Evolutionary conservation across 2,329 filamentous ascomycete genomes (phyloP), one percentile per base, ranked within the genome.

Genomic region (Thelonectria olida): DNA sequence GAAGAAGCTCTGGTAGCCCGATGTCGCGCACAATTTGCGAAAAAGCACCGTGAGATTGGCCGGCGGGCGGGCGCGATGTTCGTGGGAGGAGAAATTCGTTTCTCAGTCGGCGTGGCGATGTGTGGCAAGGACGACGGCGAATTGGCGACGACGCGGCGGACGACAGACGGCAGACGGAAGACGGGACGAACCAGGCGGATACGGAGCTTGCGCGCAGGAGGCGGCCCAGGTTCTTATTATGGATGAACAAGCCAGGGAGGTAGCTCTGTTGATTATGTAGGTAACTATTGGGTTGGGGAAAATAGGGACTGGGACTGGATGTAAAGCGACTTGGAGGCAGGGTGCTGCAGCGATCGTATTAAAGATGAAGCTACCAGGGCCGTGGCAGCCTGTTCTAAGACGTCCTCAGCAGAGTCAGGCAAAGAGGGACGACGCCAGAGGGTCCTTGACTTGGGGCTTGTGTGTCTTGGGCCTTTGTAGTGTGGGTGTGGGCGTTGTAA

Each of bases 351-450:
- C 52, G 53, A 58, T 64, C 47, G 66, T 69, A 59, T 69, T 67
- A 67, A 67, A 69, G 63, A 58, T 69, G 68, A 38, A 71, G 67
- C 68, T 67, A 66, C 42, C 54, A 71, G 67, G 55, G 63, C 61
- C 60, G 58, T 64, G 66, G 55, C 42, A 59, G 57, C 44, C 50
- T 54, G 50, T 50, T 39, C 38, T 28, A 38, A 20, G 28, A 20
- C 41, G 45, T 52, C 38, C 17, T 22, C 47, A 36, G 34, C 31
- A 39, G 51, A 34, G 41, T 28, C 45, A 54, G 45, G 51, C 23
- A 28, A 23, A 22, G 45, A 45, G 45, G 42, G 45, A 34, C 53
- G 34, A 39, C 44, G 44, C 42, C 48, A 51, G 48, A 44, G 23
- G 17, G 17, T 17, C 19, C 50, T 42, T 59, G 42, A 19, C 34